Evolutionary conservation across 2,329 filamentous ascomycete genomes (phyloP).

Genomic region (Phaeoacremonium minimum): DNA sequence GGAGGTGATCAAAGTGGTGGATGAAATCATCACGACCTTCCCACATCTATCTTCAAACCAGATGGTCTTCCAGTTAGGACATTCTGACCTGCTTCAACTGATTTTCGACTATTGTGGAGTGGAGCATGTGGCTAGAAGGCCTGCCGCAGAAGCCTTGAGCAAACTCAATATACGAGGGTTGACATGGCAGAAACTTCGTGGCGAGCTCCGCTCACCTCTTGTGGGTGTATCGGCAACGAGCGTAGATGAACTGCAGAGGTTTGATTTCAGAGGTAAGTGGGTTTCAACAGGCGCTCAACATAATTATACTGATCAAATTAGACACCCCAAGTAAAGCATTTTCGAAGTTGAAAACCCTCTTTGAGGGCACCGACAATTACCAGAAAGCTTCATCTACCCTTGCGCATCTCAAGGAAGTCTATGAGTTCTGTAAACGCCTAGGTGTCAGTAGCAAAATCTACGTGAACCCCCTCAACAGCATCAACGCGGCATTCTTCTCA

Average conservation of each 20-base stretch:
- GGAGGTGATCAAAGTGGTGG: conserved; percentile 88
- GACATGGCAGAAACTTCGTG: conserved; percentile 79
- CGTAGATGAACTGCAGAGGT: conserved; percentile 82
- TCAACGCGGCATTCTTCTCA: conserved; percentile 87
- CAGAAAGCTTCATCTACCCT: conserved; percentile 74
- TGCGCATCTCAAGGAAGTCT: conserved; percentile 74
- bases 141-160: conserved; percentile 78
- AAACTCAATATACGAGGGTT: conserved; percentile 78
- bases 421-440: conserved; percentile 72
- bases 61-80: conserved; percentile 89
- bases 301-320: conserved; percentile 14
- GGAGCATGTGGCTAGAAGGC: conserved; percentile 59
- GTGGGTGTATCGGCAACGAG: conserved; percentile 85
- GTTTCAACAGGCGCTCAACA: background rate
- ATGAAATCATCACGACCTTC: conserved; percentile 81
- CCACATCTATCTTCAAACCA: conserved; percentile 66
- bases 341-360: conserved; percentile 52
- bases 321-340: conserved; percentile 55
- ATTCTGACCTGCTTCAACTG: conserved; percentile 78
- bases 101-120: conserved; percentile 92
- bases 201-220: conserved; percentile 74
- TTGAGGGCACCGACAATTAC: conserved; percentile 61
- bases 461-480: conserved; percentile 77
- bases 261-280: conserved; percentile 77
- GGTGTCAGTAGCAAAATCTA: conserved; percentile 75